phyloP scores from a whole-genome alignment of 23 red algal genomes.

The Gracilaria domingensis region DNA sequence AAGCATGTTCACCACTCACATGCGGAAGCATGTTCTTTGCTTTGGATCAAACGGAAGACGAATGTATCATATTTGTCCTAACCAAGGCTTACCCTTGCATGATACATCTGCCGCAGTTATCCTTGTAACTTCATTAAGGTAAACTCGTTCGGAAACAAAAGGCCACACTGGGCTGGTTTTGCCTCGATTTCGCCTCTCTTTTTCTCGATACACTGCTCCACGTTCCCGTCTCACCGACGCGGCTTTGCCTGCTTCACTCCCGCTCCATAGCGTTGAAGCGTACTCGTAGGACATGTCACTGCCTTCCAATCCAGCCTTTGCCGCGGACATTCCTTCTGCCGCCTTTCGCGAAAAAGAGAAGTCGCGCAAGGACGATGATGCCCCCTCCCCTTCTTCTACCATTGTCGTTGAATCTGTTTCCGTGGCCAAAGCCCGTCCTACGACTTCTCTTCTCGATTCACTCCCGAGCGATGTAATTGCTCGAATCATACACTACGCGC shows the following conservation, averaged over 20 bases:
- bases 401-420: slow-evolving; percentile 10
- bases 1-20: too few species aligned
- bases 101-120: too few species aligned
- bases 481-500: not conserved
- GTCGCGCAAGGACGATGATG: not conserved
- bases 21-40: too few species aligned
- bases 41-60: too few species aligned
- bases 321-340: not conserved
- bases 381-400: slow-evolving; percentile 6
- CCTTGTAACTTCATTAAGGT: too few species aligned
- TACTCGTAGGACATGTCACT: not conserved
- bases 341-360: not conserved
- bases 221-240: too few species aligned
- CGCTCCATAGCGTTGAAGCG: not conserved
- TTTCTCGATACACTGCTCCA: too few species aligned
- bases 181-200: too few species aligned
- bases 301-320: not conserved
- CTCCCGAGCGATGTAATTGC: slow-evolving; percentile 10
- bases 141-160: too few species aligned
- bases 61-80: too few species aligned
- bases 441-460: not conserved
- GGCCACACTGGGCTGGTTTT: too few species aligned
- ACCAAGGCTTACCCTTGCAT: too few species aligned
- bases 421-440: not conserved
- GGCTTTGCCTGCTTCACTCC: not conserved